These are phyloP conservation scores for Phytophthora melonis DNA, from an alignment of 352 stramenopile genomes.

Conservation along the genomic window DNA sequence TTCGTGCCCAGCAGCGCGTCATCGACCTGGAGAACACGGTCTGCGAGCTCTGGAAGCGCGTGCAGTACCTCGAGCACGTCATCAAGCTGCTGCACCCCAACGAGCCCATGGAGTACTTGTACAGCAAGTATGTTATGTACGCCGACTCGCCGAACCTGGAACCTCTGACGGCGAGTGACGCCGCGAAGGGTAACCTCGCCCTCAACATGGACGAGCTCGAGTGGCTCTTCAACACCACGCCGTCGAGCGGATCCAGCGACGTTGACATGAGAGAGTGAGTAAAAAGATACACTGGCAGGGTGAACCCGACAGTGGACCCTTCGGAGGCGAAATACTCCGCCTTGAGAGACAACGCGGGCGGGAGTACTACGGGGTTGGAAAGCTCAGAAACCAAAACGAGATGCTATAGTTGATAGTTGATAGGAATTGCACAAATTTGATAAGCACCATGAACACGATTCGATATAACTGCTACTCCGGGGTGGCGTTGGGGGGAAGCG, in stretches of 20 bases:
- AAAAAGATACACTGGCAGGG: not conserved
- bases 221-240: constrained; percentile 45
- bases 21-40: constrained; percentile 61
- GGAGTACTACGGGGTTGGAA: not conserved
- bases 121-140: constrained; percentile 60
- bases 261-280: constrained; percentile 36
- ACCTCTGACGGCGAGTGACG: constrained; percentile 22
- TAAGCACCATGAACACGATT: constrained; percentile 1
- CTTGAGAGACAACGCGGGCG: not conserved
- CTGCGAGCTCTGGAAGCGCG: constrained; percentile 61
- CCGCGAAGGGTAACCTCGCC: constrained; percentile 19
- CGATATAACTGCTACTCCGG: not conserved
- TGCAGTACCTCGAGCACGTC: constrained; percentile 68
- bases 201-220: constrained; percentile 44
- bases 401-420: constrained; percentile 8
- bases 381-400: not conserved
- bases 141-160: constrained; percentile 46
- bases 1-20: constrained; percentile 61
- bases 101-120: constrained; percentile 48
- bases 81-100: constrained; percentile 47
- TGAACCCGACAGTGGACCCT: not conserved
- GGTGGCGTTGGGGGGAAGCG: too few relatives aligned
- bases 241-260: constrained; percentile 21
- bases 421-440: constrained; percentile 2
- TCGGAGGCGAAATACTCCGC: not conserved